Percentiles rank a stretch among this genome's conserved stretches.
Evolutionary conservation across 805 yeast genomes (phyloP).

Genomic region (Kluyveromyces lactis): DNA sequence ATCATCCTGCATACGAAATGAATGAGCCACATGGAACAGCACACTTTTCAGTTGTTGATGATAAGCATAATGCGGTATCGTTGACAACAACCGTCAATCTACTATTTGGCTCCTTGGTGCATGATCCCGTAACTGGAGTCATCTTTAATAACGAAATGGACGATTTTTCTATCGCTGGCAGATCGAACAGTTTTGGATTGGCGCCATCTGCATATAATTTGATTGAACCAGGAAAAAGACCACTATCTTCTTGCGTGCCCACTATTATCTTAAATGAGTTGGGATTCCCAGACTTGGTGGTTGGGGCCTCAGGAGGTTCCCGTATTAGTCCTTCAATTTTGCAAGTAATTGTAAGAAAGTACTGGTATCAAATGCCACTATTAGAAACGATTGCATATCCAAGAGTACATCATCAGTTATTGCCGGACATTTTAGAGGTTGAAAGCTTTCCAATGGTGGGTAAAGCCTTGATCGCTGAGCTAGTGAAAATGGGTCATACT

Average conservation of each 20-base stretch:
- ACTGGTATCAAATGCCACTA: conserved; percentile 49
- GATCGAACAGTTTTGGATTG: conserved; percentile 68
- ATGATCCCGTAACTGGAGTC: conserved; percentile 75
- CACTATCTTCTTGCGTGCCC: conserved; percentile 79
- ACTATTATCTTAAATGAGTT: conserved; percentile 47
- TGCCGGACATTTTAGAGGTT: conserved; percentile 60
- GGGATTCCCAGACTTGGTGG: conserved; percentile 50
- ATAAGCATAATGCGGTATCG: conserved; percentile 66
- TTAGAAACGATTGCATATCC: conserved; percentile 72
- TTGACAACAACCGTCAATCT: conserved; percentile 86
- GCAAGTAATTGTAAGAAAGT: conserved; percentile 65
- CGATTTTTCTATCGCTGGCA: conserved; percentile 72
- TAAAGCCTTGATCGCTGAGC: conserved; percentile 29
- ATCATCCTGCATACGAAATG: conserved; percentile 69
- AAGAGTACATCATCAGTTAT: conserved; percentile 79
- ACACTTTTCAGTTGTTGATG: conserved; percentile 75
- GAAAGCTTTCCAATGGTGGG: conserved; percentile 44
- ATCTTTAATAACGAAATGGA: conserved; percentile 90
- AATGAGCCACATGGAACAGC: conserved; percentile 88
- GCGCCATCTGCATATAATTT: conserved; percentile 76
- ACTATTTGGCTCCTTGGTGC: conserved; percentile 73
- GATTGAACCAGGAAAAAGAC: conserved; percentile 68
- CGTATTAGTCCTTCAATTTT: conserved; percentile 75
- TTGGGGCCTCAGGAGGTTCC: conserved; percentile 95
- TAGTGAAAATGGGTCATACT: conserved; percentile 43